These are phyloP conservation scores for Glebionis coronaria DNA, from an alignment of 129 eudicot species.

Conservation along the genomic window DNA sequence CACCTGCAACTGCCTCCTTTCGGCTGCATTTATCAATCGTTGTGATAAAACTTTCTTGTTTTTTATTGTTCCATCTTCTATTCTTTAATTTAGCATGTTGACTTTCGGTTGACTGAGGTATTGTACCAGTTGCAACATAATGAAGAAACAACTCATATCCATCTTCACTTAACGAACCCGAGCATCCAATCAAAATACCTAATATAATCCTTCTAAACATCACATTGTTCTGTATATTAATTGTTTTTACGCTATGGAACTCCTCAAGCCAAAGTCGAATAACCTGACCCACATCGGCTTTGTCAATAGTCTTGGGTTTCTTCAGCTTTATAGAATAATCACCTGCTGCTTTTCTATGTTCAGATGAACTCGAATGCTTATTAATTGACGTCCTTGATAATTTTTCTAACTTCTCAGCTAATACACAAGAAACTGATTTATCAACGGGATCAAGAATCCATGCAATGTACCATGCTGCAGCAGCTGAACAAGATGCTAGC, in stretches of 20 bases:
- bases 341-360: slow-evolving; percentile 13
- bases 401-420: slow-evolving; percentile 42
- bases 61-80: slow-evolving; percentile 26
- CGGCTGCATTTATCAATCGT: slow-evolving; percentile 25
- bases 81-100: slow-evolving; percentile 30
- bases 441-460: slow-evolving; percentile 61
- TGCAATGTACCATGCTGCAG: slow-evolving; percentile 68
- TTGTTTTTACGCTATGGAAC: slow-evolving; percentile 19
- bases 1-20: slow-evolving; percentile 58
- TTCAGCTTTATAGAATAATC: slow-evolving; percentile 9
- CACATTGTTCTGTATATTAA: slow-evolving; percentile 24
- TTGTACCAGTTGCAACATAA: slow-evolving; percentile 61
- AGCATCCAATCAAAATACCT: slow-evolving; percentile 55
- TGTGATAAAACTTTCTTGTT: too few species aligned
- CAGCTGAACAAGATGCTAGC: slow-evolving; percentile 36
- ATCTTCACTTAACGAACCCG: slow-evolving; percentile 34
- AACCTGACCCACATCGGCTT: slow-evolving; percentile 15
- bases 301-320: slow-evolving; percentile 25
- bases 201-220: slow-evolving; percentile 57
- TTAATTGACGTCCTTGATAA: slow-evolving; percentile 32
- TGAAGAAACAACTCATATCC: slow-evolving; percentile 63
- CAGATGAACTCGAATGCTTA: slow-evolving; percentile 28
- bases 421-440: slow-evolving; percentile 27
- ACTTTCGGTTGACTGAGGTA: slow-evolving; percentile 27
- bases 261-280: slow-evolving; percentile 55